Base-by-base conservation (phyloP, 129 eudicot species). In the Pseudognaphalium luteoalbum region DNA sequence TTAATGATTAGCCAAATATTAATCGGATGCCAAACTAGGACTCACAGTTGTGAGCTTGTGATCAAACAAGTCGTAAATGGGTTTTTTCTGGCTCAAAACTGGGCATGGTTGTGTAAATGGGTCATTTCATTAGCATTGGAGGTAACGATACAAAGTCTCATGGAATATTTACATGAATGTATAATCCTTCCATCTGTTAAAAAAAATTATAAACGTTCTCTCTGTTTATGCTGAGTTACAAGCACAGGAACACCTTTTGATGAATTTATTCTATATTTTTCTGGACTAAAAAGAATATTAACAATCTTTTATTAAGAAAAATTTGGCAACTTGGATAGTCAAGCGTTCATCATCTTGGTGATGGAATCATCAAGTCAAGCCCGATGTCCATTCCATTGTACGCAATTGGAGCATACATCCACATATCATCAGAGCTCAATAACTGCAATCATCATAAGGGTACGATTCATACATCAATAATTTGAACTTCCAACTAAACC, bases 381-480 rank as follows among this genome's bases (percentile, higher is more conserved):
- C 95, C 97, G 39, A 91, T 69, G 69, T 87, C 89, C 95, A 91
- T 88, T 47, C 95, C 97, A 70, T 91, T 85, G 85, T 87, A 88
- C 63, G 97, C 97, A 50, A 90, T 77, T 16, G 96, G 96, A 72
- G 96, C 93, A 76, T 90, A 90, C 96, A 88, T 90, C 93, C 96
- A 90, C 47, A 79, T 60, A 60, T 88, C 96, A 73, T 90, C 91
- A 35, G 96, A 90, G 85, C 96, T 88, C 86, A 90, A 76, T 2
- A 90, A 81, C 93, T 90, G 93, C 82, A 86, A 71, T 22, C 41
- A 74, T 21, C 71, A 74, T 50, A 25, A 42, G 16, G 5, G 25
- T 42, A 74, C 5, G 19, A n/a, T 35, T 39, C 66, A 66, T 34
- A 21, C 15, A 28, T 57, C 62, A 57, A 61, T 17, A 41, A 16